Conservation (phyloP, 768 basidiomycete species). For the Podaxis sp. region DNA sequence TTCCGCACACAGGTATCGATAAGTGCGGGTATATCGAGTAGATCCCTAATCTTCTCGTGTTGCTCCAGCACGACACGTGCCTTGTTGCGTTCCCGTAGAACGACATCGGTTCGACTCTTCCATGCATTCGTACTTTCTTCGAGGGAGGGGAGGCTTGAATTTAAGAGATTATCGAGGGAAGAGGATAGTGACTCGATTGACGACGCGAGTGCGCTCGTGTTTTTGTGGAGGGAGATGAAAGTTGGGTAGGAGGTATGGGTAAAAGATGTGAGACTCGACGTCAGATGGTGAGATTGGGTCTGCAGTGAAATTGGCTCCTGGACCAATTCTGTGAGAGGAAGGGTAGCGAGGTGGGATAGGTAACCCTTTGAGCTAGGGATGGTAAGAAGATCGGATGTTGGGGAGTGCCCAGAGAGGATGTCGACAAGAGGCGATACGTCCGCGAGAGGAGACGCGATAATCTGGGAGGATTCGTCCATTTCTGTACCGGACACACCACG, state of each 20-base stretch:
- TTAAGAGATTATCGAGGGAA: constrained; percentile 68
- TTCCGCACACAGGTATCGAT: constrained; percentile 93
- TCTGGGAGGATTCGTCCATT: constrained; percentile 10
- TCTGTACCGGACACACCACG: background rate
- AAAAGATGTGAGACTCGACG: constrained; percentile 83
- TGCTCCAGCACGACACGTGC: constrained; percentile 88
- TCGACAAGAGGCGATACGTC: constrained; percentile 29
- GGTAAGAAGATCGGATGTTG: constrained; percentile 19
- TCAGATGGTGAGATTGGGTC: constrained; percentile 82
- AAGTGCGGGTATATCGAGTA: constrained; percentile 86
- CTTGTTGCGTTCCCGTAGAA: constrained; percentile 71
- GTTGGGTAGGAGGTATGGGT: constrained; percentile 91
- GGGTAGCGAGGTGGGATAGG: constrained; percentile 58
- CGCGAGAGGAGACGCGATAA: constrained; percentile 22
- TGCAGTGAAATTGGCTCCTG: constrained; percentile 73
- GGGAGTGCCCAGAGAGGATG: constrained; percentile 24
- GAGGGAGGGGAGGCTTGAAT: constrained; percentile 66
- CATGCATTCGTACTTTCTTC: constrained; percentile 72
- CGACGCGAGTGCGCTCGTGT: constrained; percentile 65
- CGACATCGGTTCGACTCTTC: constrained; percentile 63
- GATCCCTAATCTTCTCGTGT: constrained; percentile 87
- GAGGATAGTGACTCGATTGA: constrained; percentile 73
- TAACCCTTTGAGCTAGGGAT: constrained; percentile 43
- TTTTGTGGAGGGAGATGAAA: constrained; percentile 82
- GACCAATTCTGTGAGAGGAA: constrained; percentile 64